phyloP scores from a whole-genome alignment of 495 filamentous ascomycete genomes.

The Aspergillus funiculosus region DNA sequence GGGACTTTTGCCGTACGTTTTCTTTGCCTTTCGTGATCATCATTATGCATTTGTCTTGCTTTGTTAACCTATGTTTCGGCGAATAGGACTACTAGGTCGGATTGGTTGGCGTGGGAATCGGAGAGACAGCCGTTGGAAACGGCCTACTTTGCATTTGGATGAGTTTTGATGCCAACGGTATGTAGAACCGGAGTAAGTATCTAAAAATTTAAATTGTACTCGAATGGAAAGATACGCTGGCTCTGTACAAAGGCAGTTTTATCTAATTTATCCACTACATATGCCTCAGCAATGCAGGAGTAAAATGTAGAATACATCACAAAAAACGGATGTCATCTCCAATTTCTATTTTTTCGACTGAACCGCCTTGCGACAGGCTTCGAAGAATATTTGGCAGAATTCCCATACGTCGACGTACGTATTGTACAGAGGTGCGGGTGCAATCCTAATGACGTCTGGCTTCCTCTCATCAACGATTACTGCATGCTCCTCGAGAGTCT shows the following conservation, averaged over 20 bases:
- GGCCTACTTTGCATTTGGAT: conserved; percentile 49
- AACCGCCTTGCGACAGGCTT: conserved; percentile 34
- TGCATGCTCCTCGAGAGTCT: conserved; percentile 58
- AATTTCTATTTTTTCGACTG: conserved; percentile 13
- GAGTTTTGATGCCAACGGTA: conserved; percentile 12
- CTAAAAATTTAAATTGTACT: not conserved
- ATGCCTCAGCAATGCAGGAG: not conserved
- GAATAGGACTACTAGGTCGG: conserved; percentile 78
- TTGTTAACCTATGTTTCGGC: conserved; percentile 12
- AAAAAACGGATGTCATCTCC: not conserved
- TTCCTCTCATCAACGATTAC: conserved; percentile 84
- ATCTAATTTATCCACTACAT: no score
- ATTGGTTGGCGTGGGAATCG: conserved; percentile 93
- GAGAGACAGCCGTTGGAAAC: conserved; percentile 70
- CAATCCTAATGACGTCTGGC: conserved; percentile 88
- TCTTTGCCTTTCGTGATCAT: not conserved
- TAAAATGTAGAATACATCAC: conserved; percentile 1
- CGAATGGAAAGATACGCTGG: not conserved
- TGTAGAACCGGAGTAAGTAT: not conserved
- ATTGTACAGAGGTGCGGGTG: conserved; percentile 88
- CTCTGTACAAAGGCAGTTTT: no score
- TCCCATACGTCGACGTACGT: conserved; percentile 69
- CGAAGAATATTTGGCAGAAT: conserved; percentile 56
- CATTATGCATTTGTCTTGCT: not conserved
- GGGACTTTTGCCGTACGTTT: conserved; percentile 83